Evolutionary conservation across 306 rosid genomes (phyloP), one percentile per base, ranked within the genome.

Genomic region (Ormosia semicastrata): DNA sequence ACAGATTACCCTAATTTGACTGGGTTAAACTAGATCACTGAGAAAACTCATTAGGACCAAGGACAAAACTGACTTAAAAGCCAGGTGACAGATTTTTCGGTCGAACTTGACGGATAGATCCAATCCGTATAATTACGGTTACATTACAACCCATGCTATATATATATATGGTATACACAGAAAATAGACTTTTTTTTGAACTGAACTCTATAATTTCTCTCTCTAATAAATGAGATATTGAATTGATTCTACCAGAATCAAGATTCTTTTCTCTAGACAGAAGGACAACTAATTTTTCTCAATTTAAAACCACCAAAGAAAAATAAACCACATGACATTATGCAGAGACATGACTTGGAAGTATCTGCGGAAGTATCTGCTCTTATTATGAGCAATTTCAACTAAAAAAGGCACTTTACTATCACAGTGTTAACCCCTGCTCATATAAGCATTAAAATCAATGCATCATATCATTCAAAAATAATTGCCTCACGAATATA

Each of bases 221-320:
- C 72, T 60, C 66, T 59, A 4, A 59, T 15, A 44, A 64, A 40
- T 46, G 62, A 65, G 52, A 73, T 13, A 49, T 6, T 9, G 11
- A 65, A 77, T 37, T 82, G 58, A 59, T 39, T 82, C 58, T 49
- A 50, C 14, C 60, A 52, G 52, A 70, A 54, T 53, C 7, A 7
- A 83, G 74, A 83, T 83, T 83, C 86, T 43, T 34, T 76, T 76
- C 65, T 46, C 47, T 39, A 17, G 80, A 44, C 43, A 65, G 63
- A 49, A 56, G 39, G 65, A 46, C 79, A 54, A 32, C 33, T 39
- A 40, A 0, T 60, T 47, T 73, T 60, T 66, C 59, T n/a, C 43
- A 17, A 75, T 66, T 73, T 44, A 34, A 75, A 75, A 82, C 5
- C n/a, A 32, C 1, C 41, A 70, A 30, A 70, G n/a, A 43, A 78